Percentiles rank a stretch among this genome's conserved stretches.
phyloP scores from a whole-genome alignment of 352 stramenopile genomes.

The Poterioochromonas sp. region DNA sequence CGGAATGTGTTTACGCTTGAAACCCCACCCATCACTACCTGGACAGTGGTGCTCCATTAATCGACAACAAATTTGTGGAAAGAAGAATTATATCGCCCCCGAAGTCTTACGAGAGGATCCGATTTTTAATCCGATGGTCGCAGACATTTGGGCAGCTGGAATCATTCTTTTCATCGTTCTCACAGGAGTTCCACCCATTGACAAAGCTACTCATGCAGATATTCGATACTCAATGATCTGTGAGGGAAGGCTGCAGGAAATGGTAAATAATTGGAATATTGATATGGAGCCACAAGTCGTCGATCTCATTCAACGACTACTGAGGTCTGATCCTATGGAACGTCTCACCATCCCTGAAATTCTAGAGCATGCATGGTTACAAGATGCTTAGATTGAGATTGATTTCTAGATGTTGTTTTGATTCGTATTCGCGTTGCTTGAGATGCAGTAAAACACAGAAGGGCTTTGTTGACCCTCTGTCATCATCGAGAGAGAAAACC shows the following conservation, averaged over 20 bases:
- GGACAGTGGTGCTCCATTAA: slow-evolving; percentile 25
- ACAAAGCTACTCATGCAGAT: slow-evolving; percentile 68
- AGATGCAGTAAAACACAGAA: too few relatives aligned
- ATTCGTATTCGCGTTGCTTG: too few relatives aligned
- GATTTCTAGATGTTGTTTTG: too few relatives aligned
- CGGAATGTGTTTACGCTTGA: slow-evolving; percentile 61
- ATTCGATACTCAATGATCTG: slow-evolving; percentile 69
- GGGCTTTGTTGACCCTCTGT: too few relatives aligned
- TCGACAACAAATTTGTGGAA: slow-evolving; percentile 63
- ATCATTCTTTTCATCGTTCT: slow-evolving; percentile 88
- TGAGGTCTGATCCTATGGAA: slow-evolving; percentile 53
- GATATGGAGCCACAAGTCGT: slow-evolving; percentile 42
- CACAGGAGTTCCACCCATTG: slow-evolving; percentile 79
- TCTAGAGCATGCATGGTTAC: slow-evolving; percentile 51
- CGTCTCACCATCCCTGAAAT: slow-evolving; percentile 60
- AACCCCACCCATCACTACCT: slow-evolving; percentile 39
- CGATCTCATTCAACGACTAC: slow-evolving; percentile 63
- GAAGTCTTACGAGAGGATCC: slow-evolving; percentile 62
- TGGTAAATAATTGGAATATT: slow-evolving; percentile 49
- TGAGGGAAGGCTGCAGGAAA: slow-evolving; percentile 58
- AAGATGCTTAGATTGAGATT: too few relatives aligned
- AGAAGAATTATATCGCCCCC: slow-evolving; percentile 91
- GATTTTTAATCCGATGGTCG: slow-evolving; percentile 76
- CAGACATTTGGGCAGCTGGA: slow-evolving; percentile 81
- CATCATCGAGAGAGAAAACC: too few relatives aligned